Percentiles rank a stretch among this genome's conserved stretches.
phyloP scores from a whole-genome alignment of 1,284 basidiomycete species.

The Volvariella volvacea region DNA sequence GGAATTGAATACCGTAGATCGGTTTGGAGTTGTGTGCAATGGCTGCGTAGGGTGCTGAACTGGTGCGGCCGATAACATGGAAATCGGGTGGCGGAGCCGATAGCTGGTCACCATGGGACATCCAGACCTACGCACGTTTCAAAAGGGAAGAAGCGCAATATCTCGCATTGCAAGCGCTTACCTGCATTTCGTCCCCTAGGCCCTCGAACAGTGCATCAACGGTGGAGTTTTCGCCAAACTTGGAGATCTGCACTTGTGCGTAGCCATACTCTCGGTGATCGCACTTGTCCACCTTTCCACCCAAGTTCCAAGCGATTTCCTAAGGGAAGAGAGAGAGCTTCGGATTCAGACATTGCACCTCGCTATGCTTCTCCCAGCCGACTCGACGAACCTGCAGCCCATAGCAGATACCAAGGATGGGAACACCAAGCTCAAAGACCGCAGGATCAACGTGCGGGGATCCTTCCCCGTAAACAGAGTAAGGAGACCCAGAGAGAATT shows the following conservation, averaged over 20 bases:
- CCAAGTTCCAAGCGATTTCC: constrained; percentile 92
- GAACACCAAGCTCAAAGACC: constrained; percentile 90
- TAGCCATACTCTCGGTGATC: constrained; percentile 95
- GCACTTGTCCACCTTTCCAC: constrained; percentile 84
- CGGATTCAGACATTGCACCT: not conserved
- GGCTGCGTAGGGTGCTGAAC: constrained; percentile 89
- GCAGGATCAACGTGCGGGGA: constrained; percentile 93
- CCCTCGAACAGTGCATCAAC: constrained; percentile 83
- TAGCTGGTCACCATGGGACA: constrained; percentile 98
- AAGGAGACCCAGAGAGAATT: constrained; percentile 97
- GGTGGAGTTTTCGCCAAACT: constrained; percentile 50
- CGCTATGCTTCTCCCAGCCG: not conserved
- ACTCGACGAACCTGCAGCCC: constrained; percentile 72
- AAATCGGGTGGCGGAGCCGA: constrained; percentile 80
- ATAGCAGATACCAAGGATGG: constrained; percentile 97
- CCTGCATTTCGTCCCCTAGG: constrained; percentile 79
- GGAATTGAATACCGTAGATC: constrained; percentile 97
- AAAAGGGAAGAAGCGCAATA: not conserved
- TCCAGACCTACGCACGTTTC: constrained; percentile 78
- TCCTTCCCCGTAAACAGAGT: constrained; percentile 93
- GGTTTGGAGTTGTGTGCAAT: constrained; percentile 89
- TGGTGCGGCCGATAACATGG: constrained; percentile 83
- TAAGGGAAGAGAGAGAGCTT: constrained; percentile 26
- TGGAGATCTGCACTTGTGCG: constrained; percentile 74
- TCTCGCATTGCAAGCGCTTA: constrained; percentile 24